These are phyloP conservation scores for Lepidopterella palustris DNA, from an alignment of 495 filamentous ascomycete species.

Conservation along the genomic window DNA sequence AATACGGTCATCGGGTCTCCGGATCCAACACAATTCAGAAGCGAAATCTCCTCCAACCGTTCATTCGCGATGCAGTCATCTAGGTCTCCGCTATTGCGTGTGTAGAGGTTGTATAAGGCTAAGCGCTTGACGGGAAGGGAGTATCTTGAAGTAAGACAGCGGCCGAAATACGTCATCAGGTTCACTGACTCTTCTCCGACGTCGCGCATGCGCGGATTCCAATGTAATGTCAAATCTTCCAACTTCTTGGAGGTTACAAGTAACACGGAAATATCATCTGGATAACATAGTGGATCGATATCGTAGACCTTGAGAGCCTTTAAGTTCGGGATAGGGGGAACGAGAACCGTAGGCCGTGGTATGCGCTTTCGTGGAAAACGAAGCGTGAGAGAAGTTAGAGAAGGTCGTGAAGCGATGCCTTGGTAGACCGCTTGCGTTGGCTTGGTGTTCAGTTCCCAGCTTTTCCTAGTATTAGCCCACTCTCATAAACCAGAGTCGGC, in stretches of 20 bases:
- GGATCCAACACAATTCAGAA: slow-evolving; percentile 44
- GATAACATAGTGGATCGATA: slow-evolving; percentile 60
- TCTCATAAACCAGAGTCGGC: neutral
- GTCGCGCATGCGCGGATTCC: slow-evolving; percentile 56
- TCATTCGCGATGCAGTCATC: neutral
- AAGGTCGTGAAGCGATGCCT: slow-evolving; percentile 44
- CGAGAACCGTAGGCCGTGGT: slow-evolving; percentile 51
- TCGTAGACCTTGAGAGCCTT: slow-evolving; percentile 48
- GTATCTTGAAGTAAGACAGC: slow-evolving; percentile 42
- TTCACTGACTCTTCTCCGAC: slow-evolving; percentile 51
- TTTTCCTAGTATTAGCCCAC: slow-evolving; percentile 21
- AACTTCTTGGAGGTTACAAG: slow-evolving; percentile 48
- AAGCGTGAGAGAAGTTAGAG: slow-evolving; percentile 50
- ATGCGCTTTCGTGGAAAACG: slow-evolving; percentile 51
- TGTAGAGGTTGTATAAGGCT: slow-evolving; percentile 53
- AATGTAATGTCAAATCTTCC: slow-evolving; percentile 51
- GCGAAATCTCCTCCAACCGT: slow-evolving; percentile 45
- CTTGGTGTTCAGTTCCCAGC: slow-evolving; percentile 59
- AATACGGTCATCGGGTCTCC: slow-evolving; percentile 47
- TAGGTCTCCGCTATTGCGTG: slow-evolving; percentile 39
- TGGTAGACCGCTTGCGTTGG: slow-evolving; percentile 54
- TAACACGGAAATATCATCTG: slow-evolving; percentile 55
- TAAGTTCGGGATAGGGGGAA: slow-evolving; percentile 53
- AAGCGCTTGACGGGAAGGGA: slow-evolving; percentile 44
- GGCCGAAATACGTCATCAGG: slow-evolving; percentile 52